A percentile compares a stretch with the other conserved stretches of the same genome.
Conservation (phyloP, 176 grass and related monocot species). For the barley (Hordeum vulgare) region DNA sequence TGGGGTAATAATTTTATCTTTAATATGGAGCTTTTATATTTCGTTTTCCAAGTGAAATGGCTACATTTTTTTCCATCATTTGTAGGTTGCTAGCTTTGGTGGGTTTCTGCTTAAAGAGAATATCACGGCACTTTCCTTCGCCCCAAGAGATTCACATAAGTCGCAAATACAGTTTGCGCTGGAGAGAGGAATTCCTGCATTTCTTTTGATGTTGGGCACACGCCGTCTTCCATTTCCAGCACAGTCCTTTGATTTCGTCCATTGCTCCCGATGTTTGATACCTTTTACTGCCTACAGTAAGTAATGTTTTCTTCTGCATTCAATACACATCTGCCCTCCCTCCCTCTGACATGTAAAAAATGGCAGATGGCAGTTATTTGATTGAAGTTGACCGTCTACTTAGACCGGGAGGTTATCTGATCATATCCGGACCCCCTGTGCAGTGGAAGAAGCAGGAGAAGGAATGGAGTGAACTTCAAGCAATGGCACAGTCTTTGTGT, state of each 20-base stretch:
- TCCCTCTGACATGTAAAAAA: slow-evolving; percentile 6
- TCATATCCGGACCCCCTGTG: slow-evolving; percentile 89
- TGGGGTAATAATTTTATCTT: slow-evolving; percentile 58
- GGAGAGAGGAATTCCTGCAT: slow-evolving; percentile 91
- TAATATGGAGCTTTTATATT: background rate
- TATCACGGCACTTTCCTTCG: slow-evolving; percentile 83
- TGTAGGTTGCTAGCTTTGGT: slow-evolving; percentile 92
- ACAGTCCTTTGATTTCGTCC: slow-evolving; percentile 82
- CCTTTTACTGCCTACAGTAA: slow-evolving; percentile 89
- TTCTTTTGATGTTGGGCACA: slow-evolving; percentile 88
- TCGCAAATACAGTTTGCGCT: slow-evolving; percentile 95
- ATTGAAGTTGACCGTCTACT: slow-evolving; percentile 88
- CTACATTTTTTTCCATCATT: slow-evolving; percentile 17
- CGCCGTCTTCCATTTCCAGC: slow-evolving; percentile 72
- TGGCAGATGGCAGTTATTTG: slow-evolving; percentile 88
- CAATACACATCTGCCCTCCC: background rate
- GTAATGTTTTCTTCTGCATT: slow-evolving; percentile 15
- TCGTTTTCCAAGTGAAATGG: background rate
- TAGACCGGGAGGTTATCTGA: slow-evolving; percentile 71
- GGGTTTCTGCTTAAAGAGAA: slow-evolving; percentile 86
- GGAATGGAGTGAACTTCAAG: slow-evolving; percentile 69
- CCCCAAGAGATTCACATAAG: slow-evolving; percentile 96
- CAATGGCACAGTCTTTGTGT: slow-evolving; percentile 49
- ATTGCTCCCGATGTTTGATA: slow-evolving; percentile 90
- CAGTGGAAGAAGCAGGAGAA: slow-evolving; percentile 76